A percentile compares a stretch with the other conserved stretches of the same genome.
phyloP scores from a whole-genome alignment of 768 basidiomycete species.

The Lactarius psammicola region DNA sequence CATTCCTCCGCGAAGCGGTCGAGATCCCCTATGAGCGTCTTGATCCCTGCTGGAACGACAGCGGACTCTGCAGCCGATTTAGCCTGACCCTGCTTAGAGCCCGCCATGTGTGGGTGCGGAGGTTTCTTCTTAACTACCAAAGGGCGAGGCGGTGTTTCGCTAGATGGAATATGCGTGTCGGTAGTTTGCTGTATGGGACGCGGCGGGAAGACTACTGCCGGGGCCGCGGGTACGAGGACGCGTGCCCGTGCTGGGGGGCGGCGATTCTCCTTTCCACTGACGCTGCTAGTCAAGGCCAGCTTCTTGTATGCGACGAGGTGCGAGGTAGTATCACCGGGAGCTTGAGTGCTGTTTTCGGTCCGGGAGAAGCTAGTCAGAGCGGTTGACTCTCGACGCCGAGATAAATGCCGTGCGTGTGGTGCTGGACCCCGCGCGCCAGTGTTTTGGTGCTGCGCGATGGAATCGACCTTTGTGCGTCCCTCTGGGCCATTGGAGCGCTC shows the following conservation, averaged over 20 bases:
- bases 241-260: neutral
- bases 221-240: neutral
- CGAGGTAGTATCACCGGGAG: too few relatives aligned
- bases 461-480: neutral
- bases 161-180: neutral
- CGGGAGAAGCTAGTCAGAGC: constrained; percentile 7
- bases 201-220: neutral
- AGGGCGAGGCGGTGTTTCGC: constrained; percentile 1
- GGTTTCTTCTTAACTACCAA: constrained; percentile 5
- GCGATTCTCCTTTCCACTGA: constrained; percentile 17
- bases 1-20: constrained; percentile 23
- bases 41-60: constrained; percentile 10
- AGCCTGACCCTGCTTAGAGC: neutral
- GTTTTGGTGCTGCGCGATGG: neutral
- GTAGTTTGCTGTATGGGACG: neutral
- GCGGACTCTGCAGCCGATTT: neutral
- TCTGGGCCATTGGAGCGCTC: neutral
- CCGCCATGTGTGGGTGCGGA: neutral
- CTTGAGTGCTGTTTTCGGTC: constrained; percentile 1
- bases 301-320: neutral
- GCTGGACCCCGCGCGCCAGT: neutral
- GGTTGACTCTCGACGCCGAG: constrained; percentile 3
- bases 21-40: constrained; percentile 17
- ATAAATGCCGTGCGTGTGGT: neutral
- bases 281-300: neutral